Evolutionary conservation across 257 asterid species (phyloP).

Genomic region (Paraleonurus japonicus): DNA sequence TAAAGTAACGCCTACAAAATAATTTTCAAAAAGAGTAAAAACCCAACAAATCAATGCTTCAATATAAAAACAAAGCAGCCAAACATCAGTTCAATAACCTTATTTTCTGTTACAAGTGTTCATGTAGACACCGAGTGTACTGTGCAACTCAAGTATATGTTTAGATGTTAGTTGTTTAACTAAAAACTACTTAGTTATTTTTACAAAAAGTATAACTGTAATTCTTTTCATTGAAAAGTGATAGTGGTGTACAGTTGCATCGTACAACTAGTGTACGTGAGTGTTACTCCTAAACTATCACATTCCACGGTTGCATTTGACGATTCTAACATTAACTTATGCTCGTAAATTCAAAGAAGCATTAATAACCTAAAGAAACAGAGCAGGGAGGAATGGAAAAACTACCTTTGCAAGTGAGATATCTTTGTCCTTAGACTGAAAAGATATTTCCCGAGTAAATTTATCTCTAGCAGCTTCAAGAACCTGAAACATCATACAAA

Average conservation of each 20-base stretch:
- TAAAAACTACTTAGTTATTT: no score
- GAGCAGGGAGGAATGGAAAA: neutral
- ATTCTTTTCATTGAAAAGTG: neutral
- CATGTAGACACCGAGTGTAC: neutral
- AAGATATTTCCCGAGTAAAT: conserved; percentile 74
- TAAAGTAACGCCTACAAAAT: conserved; percentile 72
- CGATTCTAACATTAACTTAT: conserved; percentile 12
- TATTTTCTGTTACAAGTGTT: neutral
- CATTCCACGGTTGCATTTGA: neutral
- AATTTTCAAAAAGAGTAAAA: neutral
- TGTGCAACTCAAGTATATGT: neutral
- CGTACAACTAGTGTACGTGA: neutral
- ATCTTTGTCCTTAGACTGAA: conserved; percentile 80
- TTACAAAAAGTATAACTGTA: no score
- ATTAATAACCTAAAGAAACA: conserved; percentile 16
- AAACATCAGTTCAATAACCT: neutral
- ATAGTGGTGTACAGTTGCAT: neutral
- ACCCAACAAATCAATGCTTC: conserved; percentile 8
- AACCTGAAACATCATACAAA: conserved; percentile 43
- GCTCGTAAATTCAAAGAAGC: neutral
- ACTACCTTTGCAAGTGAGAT: conserved; percentile 88
- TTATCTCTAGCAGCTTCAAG: conserved; percentile 71
- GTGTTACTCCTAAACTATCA: neutral
- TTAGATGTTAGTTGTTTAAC: neutral
- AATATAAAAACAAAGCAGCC: conserved; percentile 3